Conservation (phyloP, 179 eudicot species). For the Camellia oleifera region DNA sequence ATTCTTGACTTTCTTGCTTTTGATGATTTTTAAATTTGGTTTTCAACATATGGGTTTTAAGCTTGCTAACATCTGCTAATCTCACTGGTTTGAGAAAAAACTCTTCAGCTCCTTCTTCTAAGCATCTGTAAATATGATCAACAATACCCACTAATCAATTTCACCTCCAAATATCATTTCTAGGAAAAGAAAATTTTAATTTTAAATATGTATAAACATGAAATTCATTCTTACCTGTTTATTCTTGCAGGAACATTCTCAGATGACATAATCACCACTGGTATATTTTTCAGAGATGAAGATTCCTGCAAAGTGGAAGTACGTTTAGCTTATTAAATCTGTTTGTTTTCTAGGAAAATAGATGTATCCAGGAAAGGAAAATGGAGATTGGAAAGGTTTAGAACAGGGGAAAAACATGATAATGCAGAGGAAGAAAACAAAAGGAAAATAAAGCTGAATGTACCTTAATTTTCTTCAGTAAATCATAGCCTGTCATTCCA, state of each 20-base stretch:
- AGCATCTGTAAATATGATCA: conserved; percentile 51
- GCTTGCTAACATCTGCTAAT: conserved; percentile 70
- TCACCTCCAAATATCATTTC: not conserved
- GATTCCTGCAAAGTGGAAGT: conserved; percentile 55
- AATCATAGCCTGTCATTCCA: conserved; percentile 45
- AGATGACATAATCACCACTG: conserved; percentile 95
- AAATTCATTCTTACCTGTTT: conserved; percentile 35
- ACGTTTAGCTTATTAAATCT: not conserved
- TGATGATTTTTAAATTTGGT: conserved; percentile 45
- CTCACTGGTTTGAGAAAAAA: conserved; percentile 87
- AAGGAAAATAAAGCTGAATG: not conserved
- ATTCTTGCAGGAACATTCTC: conserved; percentile 96
- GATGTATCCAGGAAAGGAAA: conserved; percentile 16
- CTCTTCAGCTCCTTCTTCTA: conserved; percentile 94
- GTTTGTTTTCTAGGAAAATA: not conserved
- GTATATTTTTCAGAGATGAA: conserved; percentile 69
- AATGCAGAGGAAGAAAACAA: not conserved
- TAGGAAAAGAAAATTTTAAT: not conserved
- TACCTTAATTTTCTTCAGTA: conserved; percentile 48
- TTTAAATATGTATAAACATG: not conserved
- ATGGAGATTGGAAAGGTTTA: not conserved
- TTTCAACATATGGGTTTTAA: conserved; percentile 76
- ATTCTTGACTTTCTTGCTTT: conserved; percentile 19
- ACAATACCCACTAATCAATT: conserved; percentile 8
- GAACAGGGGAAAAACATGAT: not conserved